Conservation (phyloP, 176 grass and related monocot species). For the Poa annua region DNA sequence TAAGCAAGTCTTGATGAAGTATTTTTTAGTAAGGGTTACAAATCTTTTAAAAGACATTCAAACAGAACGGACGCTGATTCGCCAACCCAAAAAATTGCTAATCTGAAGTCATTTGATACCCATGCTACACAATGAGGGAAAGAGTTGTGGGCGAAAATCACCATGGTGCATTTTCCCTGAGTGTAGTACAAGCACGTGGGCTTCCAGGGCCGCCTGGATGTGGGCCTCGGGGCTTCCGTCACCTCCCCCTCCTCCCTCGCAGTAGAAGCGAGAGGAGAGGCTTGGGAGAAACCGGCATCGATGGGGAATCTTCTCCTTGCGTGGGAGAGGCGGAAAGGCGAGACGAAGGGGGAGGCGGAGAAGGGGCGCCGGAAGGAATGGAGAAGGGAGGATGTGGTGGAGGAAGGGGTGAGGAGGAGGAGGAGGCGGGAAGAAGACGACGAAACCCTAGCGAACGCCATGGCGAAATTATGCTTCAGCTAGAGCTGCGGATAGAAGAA, state of each 20-base stretch:
- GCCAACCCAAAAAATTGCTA: not conserved
- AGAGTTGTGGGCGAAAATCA: slow-evolving; percentile 37
- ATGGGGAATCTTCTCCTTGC: slow-evolving; percentile 26
- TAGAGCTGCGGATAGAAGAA: not conserved
- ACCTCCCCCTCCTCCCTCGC: slow-evolving; percentile 24
- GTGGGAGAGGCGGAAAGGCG: not conserved
- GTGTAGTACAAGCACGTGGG: slow-evolving; percentile 87
- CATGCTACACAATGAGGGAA: slow-evolving; percentile 20
- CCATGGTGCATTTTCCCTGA: slow-evolving; percentile 81
- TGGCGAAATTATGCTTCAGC: not conserved
- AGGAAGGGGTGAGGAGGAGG: slow-evolving; percentile 6
- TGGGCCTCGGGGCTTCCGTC: slow-evolving; percentile 26
- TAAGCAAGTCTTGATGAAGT: not conserved
- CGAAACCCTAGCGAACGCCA: slow-evolving; percentile 60
- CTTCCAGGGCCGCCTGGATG: slow-evolving; percentile 61
- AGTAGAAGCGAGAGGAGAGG: not conserved
- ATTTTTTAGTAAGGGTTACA: not conserved
- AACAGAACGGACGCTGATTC: not conserved
- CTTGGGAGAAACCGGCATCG: slow-evolving; percentile 25
- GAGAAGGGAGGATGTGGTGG: slow-evolving; percentile 20
- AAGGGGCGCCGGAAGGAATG: slow-evolving; percentile 39
- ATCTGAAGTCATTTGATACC: slow-evolving; percentile 12
- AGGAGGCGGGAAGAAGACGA: slow-evolving; percentile 7
- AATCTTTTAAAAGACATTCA: not conserved
- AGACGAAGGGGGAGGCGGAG: slow-evolving; percentile 16